These are phyloP conservation scores for Arxiozyma slooffiae DNA, from an alignment of 1,139 yeast genomes.

Conservation along the genomic window DNA sequence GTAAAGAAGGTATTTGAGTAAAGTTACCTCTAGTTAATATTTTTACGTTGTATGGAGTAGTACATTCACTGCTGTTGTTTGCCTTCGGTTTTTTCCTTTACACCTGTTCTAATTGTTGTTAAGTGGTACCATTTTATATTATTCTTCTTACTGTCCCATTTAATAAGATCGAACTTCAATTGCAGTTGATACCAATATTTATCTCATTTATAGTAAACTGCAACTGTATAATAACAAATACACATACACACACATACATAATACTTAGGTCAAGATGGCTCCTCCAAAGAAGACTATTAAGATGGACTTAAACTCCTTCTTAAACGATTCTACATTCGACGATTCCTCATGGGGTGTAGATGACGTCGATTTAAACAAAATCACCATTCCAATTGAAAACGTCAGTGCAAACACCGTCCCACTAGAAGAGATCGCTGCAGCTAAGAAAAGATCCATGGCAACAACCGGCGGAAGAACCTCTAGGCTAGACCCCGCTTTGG, in stretches of 20 bases:
- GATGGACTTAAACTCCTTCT: slow-evolving; percentile 49
- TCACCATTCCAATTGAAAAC: slow-evolving; percentile 41
- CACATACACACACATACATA: background rate
- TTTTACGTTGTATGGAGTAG: no score
- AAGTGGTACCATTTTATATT: no score
- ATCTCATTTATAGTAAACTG: background rate
- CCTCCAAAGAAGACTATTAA: slow-evolving; percentile 47
- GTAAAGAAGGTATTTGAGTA: no score
- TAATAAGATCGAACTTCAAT: no score
- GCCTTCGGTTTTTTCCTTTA: no score
- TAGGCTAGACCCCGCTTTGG: slow-evolving; percentile 33
- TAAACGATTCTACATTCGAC: slow-evolving; percentile 42
- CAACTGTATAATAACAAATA: background rate
- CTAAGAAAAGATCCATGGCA: slow-evolving; percentile 12
- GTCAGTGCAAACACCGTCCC: slow-evolving; percentile 26
- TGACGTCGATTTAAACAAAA: slow-evolving; percentile 59
- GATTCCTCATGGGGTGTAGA: slow-evolving; percentile 69
- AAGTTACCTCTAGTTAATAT: no score
- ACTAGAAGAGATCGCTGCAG: slow-evolving; percentile 24
- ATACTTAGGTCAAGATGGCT: slow-evolving; percentile 30
- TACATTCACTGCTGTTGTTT: no score
- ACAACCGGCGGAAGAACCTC: slow-evolving; percentile 20
- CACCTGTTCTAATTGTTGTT: no score
- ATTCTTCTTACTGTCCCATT: background rate
- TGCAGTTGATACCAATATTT: background rate